These are phyloP conservation scores for Drechslerella coelobrocha DNA, from an alignment of 2,329 filamentous ascomycete genomes.

Conservation along the genomic window DNA sequence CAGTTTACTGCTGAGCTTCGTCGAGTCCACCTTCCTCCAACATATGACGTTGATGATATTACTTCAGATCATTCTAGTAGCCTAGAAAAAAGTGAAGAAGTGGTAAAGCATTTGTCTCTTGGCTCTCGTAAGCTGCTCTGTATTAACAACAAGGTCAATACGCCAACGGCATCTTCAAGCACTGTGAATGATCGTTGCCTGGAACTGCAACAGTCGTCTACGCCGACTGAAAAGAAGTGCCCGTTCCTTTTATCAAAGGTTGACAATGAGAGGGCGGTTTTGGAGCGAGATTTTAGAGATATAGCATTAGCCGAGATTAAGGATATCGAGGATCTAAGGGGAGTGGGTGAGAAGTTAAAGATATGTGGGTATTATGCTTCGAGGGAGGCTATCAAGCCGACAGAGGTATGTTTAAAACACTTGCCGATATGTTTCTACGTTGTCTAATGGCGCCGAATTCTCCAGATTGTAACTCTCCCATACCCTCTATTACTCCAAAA, in stretches of 20 bases:
- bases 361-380: slow-evolving; percentile 98
- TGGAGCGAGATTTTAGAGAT: slow-evolving; percentile 83
- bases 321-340: slow-evolving; percentile 89
- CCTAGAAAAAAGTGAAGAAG: slow-evolving; percentile 62
- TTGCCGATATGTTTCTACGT: not conserved
- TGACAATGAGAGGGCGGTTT: slow-evolving; percentile 64
- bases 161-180: slow-evolving; percentile 70
- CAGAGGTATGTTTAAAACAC: slow-evolving; percentile 68
- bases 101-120: slow-evolving; percentile 79
- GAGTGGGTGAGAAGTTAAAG: slow-evolving; percentile 76
- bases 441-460: not conserved
- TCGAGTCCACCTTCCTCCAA: slow-evolving; percentile 77
- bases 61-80: slow-evolving; percentile 37
- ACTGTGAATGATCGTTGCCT: slow-evolving; percentile 93
- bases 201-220: slow-evolving; percentile 80
- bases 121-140: slow-evolving; percentile 87
- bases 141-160: slow-evolving; percentile 82
- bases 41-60: slow-evolving; percentile 63
- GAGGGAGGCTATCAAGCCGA: slow-evolving; percentile 77
- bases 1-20: slow-evolving; percentile 86
- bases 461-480: slow-evolving; percentile 81
- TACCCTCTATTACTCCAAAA: slow-evolving; percentile 90
- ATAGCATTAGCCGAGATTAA: slow-evolving; percentile 81
- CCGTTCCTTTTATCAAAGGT: slow-evolving; percentile 79
- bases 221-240: slow-evolving; percentile 71